Conservation (phyloP, 1,284 basidiomycete species). For the Leucoagaricus sp. region DNA sequence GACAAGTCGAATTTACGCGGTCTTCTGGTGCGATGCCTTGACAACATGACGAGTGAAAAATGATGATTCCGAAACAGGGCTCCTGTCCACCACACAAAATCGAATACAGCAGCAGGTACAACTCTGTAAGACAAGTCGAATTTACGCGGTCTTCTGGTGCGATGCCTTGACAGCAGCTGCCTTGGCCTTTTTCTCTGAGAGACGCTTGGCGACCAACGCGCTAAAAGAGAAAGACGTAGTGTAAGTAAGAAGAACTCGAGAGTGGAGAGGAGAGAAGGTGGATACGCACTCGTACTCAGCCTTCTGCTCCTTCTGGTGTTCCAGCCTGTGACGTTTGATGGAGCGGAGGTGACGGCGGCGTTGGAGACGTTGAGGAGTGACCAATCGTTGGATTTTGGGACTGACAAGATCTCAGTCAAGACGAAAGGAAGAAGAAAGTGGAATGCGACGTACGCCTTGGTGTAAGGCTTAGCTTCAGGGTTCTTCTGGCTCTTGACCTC, state of each 20-base stretch:
- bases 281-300: conserved; percentile 80
- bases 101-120: not conserved
- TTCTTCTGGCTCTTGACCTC: conserved; percentile 93
- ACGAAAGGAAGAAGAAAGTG: not conserved
- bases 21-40: conserved; percentile 64
- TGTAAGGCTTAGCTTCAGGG: conserved; percentile 93
- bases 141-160: conserved; percentile 40
- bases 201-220: conserved; percentile 84
- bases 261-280: not conserved
- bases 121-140: too few relatives aligned
- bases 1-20: conserved; percentile 26
- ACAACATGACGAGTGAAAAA: too few relatives aligned
- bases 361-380: conserved; percentile 95
- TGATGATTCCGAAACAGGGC: too few relatives aligned
- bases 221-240: conserved; percentile 33
- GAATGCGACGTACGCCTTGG: conserved; percentile 82
- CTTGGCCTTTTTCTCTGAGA: conserved; percentile 93
- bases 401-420: conserved; percentile 34
- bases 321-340: conserved; percentile 87
- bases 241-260: conserved; percentile 1
- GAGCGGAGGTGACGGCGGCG: conserved; percentile 92
- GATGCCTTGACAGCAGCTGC: conserved; percentile 77
- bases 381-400: conserved; percentile 89
- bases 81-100: not conserved
- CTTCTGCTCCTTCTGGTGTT: conserved; percentile 94